Evolutionary conservation across 768 basidiomycete genomes (phyloP).

Genomic region (Clavulina sp.): DNA sequence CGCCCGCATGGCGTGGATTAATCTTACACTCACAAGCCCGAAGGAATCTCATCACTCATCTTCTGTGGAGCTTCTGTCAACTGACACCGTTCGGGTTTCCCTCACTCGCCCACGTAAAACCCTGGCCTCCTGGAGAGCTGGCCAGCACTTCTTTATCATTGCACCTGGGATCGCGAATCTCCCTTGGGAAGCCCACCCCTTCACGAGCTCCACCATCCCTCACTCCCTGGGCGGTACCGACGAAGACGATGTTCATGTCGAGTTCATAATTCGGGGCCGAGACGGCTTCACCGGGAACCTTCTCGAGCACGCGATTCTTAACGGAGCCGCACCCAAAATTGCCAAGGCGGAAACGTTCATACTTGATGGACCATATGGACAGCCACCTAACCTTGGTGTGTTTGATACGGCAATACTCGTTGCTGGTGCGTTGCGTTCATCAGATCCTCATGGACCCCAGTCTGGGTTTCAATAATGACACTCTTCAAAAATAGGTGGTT

Average conservation of each 20-base stretch:
- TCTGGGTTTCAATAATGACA: not conserved
- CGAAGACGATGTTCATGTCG: not conserved
- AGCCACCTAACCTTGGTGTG: not conserved
- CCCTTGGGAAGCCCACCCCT: not conserved
- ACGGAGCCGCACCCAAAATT: not conserved
- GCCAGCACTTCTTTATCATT: not conserved
- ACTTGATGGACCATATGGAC: not conserved
- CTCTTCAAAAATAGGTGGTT: not conserved
- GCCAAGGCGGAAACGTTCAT: not conserved
- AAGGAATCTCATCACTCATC: no score
- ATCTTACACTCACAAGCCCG: no score
- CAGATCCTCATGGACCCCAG: not conserved
- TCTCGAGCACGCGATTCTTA: not conserved
- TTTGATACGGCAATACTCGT: not conserved
- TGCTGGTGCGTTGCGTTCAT: not conserved
- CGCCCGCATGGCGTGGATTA: no score
- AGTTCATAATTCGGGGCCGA: not conserved
- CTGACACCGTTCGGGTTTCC: not conserved
- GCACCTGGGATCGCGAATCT: not conserved
- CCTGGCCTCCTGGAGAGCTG: not conserved
- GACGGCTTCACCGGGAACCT: not conserved
- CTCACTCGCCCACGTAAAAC: no score
- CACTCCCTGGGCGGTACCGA: not conserved
- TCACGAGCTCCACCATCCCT: not conserved
- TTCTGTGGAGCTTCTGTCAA: not conserved